Percentiles rank a stretch among this genome's conserved stretches.
Evolutionary conservation across 331 rosid genomes (phyloP).

Genomic region (Malus hybrid): DNA sequence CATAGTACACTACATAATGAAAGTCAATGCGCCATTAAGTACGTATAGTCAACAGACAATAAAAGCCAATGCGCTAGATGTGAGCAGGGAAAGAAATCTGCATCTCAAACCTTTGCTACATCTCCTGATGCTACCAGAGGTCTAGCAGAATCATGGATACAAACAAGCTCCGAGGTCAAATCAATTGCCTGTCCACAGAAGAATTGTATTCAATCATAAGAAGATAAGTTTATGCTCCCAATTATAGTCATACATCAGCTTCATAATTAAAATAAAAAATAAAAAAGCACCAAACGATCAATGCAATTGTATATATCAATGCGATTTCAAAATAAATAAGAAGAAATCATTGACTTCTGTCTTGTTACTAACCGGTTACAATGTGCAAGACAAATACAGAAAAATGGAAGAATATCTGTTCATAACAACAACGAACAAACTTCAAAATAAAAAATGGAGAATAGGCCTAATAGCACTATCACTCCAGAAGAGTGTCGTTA

Average conservation of each 20-base stretch:
- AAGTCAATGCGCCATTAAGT: background rate
- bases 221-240: background rate
- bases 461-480: background rate
- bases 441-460: background rate
- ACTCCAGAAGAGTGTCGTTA: background rate
- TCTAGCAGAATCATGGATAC: slow-evolving; percentile 95
- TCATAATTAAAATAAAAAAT: too few relatives aligned
- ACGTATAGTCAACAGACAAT: background rate
- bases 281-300: background rate
- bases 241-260: background rate
- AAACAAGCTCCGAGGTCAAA: slow-evolving; percentile 73
- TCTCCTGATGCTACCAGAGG: slow-evolving; percentile 60
- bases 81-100: background rate
- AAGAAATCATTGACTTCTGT: background rate
- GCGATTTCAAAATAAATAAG: background rate
- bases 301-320: background rate
- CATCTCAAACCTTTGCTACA: slow-evolving; percentile 53
- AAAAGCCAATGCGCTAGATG: background rate
- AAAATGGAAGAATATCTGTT: background rate
- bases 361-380: background rate
- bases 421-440: background rate
- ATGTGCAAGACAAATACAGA: background rate
- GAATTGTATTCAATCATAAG: slow-evolving; percentile 5
- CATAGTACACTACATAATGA: background rate
- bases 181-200: slow-evolving; percentile 59